A percentile compares a stretch with the other conserved stretches of the same genome.
These are phyloP conservation scores for Cardamine occulta DNA, from an alignment of 345 rosid species.

Conservation along the genomic window DNA sequence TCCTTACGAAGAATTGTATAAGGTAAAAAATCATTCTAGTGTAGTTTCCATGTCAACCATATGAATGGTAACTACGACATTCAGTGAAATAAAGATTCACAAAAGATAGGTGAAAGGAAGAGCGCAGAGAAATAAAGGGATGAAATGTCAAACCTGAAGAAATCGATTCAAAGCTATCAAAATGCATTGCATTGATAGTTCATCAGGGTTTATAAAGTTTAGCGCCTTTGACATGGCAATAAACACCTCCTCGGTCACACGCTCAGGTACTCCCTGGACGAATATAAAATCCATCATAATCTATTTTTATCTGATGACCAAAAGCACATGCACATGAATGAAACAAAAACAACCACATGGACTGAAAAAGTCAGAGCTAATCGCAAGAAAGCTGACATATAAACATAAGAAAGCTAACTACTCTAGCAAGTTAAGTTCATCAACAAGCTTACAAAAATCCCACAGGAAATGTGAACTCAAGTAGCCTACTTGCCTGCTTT, in stretches of 20 bases:
- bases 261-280: constrained; percentile 78
- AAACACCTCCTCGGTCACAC: constrained; percentile 94
- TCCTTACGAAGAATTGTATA: background rate
- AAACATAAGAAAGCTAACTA: background rate
- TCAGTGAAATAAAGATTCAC: background rate
- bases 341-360: constrained; percentile 9
- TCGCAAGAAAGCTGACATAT: background rate
- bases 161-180: constrained; percentile 91
- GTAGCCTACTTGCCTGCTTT: constrained; percentile 62
- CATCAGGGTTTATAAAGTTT: constrained; percentile 93
- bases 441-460: constrained; percentile 2
- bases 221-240: constrained; percentile 98
- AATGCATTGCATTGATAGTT: constrained; percentile 93
- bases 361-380: background rate
- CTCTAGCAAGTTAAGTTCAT: background rate
- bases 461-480: constrained; percentile 9
- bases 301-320: background rate
- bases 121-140: background rate
- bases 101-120: background rate
- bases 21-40: background rate
- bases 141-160: constrained; percentile 69
- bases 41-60: background rate
- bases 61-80: background rate
- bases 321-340: background rate
- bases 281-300: constrained; percentile 1